Base-by-base conservation (phyloP, 805 yeast genomes). In the Wickerhamomyces canadensis region DNA sequence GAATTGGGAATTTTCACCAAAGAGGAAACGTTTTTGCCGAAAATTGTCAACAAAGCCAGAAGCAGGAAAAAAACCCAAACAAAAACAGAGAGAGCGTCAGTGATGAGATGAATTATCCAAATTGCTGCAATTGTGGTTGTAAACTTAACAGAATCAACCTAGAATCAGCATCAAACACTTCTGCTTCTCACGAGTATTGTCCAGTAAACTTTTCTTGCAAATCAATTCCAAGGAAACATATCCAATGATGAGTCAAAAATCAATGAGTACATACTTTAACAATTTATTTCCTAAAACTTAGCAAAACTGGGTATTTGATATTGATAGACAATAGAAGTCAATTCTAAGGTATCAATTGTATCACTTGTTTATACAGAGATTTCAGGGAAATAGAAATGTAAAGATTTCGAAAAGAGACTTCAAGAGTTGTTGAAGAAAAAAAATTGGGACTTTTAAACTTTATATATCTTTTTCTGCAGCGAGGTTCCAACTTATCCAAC, bases 251-350 rank as follows among this genome's bases (percentile, higher is more conserved):
- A 21, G 27, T 10, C 9, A 21, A 16, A 23, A 19, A 27, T 12
- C n/a, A 22, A 27, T 13, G 19, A 29, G 21, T 28, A 41, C 41
- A 37, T 29, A 37, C 44, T 32, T 33, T 34, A 25, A 38, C 42
- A 39, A 36, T 32, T 42, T 39, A 43, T 43, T 40, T 41, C 43
- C 38, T 31, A 34, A 27, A 34, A 33, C 14, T n/a, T 34, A n/a
- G 17, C 9, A 22, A 19, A 34, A 34, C 16, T 27, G 36, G 36
- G 36, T 34, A 34, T 34, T 27, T 27, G 31, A 19, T 26, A 26
- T 26, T 27, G 27, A 34, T 34, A 19, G 19, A 34, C 31, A 34
- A 34, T 34, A 22, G 36, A 29, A 29, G 32, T 29, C 32, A 29
- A 29, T 29, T 29, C 32, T 29, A 29, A 29, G 32, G 14, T 29